Base-by-base conservation (phyloP, 139 green algal genomes). In the Picochlorum sp. region DNA sequence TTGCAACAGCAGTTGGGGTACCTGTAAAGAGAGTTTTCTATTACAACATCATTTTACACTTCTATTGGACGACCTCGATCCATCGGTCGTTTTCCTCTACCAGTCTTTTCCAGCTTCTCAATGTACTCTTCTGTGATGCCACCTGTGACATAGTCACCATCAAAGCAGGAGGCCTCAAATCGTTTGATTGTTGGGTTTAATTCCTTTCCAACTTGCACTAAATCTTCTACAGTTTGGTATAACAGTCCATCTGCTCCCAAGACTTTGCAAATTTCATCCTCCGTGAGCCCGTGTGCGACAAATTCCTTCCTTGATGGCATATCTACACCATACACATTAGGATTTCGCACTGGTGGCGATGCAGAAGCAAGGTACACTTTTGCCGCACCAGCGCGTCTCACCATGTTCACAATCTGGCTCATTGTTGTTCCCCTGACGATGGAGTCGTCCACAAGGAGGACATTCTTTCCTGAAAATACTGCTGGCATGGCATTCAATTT, bases 271-370 rank as follows among this genome's bases (percentile, higher is more conserved):
- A 95, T 85, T 70, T 94, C 65, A 37, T 92, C 83, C 56, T 92
- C 85, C 6, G 69, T 88, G 18, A 92, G 76, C 15, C 84, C 80
- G 61, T 90, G 76, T 6, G 89, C 91, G 44, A 96, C 90, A 79
- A 98, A 95, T 82, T 98, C 92, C 74, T 85, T 83, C 30, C 80
- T 65, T 57, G 69, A 91, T 62, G 94, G 94, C 87, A 98, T 95
- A 81, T 99, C 94, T 56, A 99, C 94, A 44, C 94, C 94, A 69
- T 99, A 99, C 61, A 98, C 95, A 78, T 98, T 98, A 57, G 94
- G 90, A 79, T 84, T 89, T 6, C 86, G 85, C 64, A 97, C 93
- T 2, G 94, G 90, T 0, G 94, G 94, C 6, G 87, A 87, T 4
- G 93, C 83, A 23, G 80, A 92, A 0, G 94, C 92, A 13, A 99